phyloP scores from a whole-genome alignment of 495 filamentous ascomycete genomes.

The Penicillium bialowiezense region DNA sequence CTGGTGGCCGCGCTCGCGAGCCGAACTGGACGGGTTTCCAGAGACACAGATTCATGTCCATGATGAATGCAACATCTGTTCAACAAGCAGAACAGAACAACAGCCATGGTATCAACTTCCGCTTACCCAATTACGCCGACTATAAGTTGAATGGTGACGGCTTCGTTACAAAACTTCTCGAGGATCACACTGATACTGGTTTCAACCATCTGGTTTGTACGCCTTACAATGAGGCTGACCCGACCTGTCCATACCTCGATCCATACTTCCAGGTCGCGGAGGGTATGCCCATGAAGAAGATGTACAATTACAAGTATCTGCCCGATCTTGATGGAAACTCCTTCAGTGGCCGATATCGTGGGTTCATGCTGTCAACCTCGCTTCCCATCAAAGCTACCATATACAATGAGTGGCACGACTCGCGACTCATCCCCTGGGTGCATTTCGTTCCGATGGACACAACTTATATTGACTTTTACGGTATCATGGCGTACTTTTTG shows the following conservation, averaged over 20 bases:
- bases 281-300: constrained; percentile 42
- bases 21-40: constrained; percentile 36
- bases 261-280: constrained; percentile 38
- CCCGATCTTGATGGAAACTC: constrained; percentile 57
- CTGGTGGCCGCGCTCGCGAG: constrained; percentile 32
- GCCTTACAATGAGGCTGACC: constrained; percentile 24
- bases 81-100: constrained; percentile 23
- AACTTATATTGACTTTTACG: constrained; percentile 40
- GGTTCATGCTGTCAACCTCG: constrained; percentile 42
- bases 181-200: constrained; percentile 12
- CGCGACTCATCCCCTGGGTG: constrained; percentile 52
- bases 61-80: constrained; percentile 61
- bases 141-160: constrained; percentile 10
- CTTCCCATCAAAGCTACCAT: constrained; percentile 48
- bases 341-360: constrained; percentile 49
- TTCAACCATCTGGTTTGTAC: constrained; percentile 15
- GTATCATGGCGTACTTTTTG: constrained; percentile 38
- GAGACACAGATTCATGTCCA: constrained; percentile 49
- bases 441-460: constrained; percentile 51
- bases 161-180: constrained; percentile 9
- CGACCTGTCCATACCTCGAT: constrained; percentile 48
- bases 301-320: constrained; percentile 52
- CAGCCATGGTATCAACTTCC: constrained; percentile 17
- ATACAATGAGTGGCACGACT: constrained; percentile 58
- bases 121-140: constrained; percentile 13